Conservation (phyloP, 495 filamentous ascomycete genomes). For the Parachaetomium inaequale region DNA sequence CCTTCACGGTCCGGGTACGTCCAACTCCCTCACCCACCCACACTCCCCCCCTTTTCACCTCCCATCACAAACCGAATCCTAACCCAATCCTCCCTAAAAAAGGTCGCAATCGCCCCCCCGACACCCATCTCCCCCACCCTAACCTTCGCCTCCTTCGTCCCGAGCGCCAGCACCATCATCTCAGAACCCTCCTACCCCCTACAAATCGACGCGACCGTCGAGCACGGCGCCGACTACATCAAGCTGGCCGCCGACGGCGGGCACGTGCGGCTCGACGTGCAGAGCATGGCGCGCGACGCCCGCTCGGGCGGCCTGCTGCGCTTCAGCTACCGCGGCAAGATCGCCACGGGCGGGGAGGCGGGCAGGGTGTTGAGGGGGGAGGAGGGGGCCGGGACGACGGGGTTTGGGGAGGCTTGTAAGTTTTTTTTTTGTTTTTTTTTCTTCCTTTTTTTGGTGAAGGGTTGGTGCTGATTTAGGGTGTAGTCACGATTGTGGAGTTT, state of each 20-base stretch:
- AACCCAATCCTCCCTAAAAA: background rate
- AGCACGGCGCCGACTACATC: constrained; percentile 38
- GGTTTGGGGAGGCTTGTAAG: constrained; percentile 57
- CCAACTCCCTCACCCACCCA: background rate
- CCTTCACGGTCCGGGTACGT: constrained; percentile 40
- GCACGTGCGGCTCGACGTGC: constrained; percentile 51
- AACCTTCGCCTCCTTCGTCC: constrained; percentile 13
- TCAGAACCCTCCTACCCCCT: constrained; percentile 37
- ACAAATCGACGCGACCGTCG: constrained; percentile 37
- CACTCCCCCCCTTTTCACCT: background rate
- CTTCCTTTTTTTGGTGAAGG: background rate
- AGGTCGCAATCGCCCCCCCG: constrained; percentile 36
- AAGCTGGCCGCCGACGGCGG: constrained; percentile 45
- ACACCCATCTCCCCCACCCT: constrained; percentile 27
- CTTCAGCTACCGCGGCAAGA: constrained; percentile 50
- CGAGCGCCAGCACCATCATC: constrained; percentile 27
- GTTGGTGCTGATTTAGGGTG: background rate
- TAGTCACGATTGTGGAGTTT: constrained; percentile 53
- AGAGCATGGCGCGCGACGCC: constrained; percentile 43
- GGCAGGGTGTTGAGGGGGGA: constrained; percentile 43
- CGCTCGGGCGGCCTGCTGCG: constrained; percentile 39
- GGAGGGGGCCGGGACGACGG: constrained; percentile 48
- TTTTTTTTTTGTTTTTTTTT: constrained; percentile 14
- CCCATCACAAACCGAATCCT: background rate
- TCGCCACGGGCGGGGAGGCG: constrained; percentile 37